A percentile compares a stretch with the other conserved stretches of the same genome.
phyloP scores from a whole-genome alignment of 768 basidiomycete genomes.

The Serendipita sp. region DNA sequence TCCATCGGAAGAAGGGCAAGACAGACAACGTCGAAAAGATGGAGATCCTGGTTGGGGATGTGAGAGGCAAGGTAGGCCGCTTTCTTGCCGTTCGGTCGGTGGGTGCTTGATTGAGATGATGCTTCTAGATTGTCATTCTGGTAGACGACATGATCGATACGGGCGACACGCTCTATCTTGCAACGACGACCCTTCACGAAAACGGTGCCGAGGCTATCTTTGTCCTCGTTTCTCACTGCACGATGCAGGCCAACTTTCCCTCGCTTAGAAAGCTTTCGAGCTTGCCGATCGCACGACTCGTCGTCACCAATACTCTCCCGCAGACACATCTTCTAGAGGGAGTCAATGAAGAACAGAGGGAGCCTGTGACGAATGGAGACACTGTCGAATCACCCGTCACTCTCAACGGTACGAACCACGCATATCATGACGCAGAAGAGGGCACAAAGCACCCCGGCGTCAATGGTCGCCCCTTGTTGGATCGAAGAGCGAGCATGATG shows the following conservation, averaged over 20 bases:
- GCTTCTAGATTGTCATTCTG: constrained; percentile 64
- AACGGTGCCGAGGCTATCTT: constrained; percentile 78
- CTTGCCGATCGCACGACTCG: constrained; percentile 69
- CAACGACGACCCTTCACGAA: constrained; percentile 71
- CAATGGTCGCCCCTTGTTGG: not conserved
- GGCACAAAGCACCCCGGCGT: not conserved
- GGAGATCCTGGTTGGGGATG: constrained; percentile 92
- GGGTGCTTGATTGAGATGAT: constrained; percentile 7
- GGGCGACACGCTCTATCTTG: constrained; percentile 74
- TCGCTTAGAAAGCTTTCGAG: constrained; percentile 41
- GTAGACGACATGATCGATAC: constrained; percentile 99
- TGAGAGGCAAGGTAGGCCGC: constrained; percentile 58
- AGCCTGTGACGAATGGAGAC: not conserved
- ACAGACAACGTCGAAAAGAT: constrained; percentile 53
- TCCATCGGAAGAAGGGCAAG: constrained; percentile 76
- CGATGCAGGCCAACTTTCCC: constrained; percentile 18
- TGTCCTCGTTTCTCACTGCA: constrained; percentile 87
- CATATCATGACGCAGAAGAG: not conserved
- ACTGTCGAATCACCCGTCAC: not conserved
- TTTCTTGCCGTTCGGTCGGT: not conserved
- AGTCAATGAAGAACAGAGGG: not conserved
- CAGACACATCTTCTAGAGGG: constrained; percentile 42
- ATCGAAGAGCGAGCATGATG: not conserved
- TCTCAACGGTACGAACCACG: not conserved
- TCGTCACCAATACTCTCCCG: constrained; percentile 93